These are phyloP conservation scores for Lachnum nothofagi DNA, from an alignment of 2,329 filamentous ascomycete genomes.

Conservation along the genomic window DNA sequence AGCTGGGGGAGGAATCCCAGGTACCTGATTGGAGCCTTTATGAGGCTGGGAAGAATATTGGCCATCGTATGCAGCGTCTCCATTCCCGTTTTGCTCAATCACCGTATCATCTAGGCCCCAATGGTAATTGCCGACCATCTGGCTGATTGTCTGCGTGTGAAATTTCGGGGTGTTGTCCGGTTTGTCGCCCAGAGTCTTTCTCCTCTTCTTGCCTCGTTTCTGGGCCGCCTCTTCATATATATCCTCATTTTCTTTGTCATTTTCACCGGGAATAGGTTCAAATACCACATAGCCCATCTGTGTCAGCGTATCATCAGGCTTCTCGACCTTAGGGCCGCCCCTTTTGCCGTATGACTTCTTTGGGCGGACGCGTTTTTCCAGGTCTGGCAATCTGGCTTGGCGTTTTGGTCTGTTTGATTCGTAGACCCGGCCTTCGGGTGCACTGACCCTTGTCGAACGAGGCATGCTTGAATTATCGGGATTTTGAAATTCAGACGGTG, in stretches of 20 bases:
- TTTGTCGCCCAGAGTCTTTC: conserved; percentile 21
- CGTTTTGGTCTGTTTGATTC: conserved; percentile 23
- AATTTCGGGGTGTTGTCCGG: conserved; percentile 13
- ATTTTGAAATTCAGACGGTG: too few relatives aligned
- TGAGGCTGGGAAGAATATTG: conserved; percentile 16
- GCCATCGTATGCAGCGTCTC: conserved; percentile 19
- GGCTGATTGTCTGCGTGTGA: conserved; percentile 30
- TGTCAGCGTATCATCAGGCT: conserved; percentile 28
- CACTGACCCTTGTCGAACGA: conserved; percentile 18
- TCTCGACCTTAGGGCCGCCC: conserved; percentile 12
- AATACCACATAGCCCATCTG: conserved; percentile 25
- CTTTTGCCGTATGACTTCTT: conserved; percentile 26
- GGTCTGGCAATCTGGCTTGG: conserved; percentile 23
- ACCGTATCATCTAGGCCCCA: conserved; percentile 12
- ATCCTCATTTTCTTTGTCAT: conserved; percentile 12
- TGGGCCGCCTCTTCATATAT: conserved; percentile 16
- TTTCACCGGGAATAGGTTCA: conserved; percentile 5
- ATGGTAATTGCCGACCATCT: conserved; percentile 25
- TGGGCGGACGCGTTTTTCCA: conserved; percentile 21
- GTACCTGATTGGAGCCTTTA: conserved; percentile 1
- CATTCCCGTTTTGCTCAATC: conserved; percentile 4
- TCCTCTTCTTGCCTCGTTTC: conserved; percentile 22
- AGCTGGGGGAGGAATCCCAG: conserved; percentile 1
- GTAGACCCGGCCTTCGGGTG: conserved; percentile 26
- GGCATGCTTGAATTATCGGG: conserved; percentile 16